Base-by-base conservation (phyloP, 768 basidiomycete species). In the Psilocybe subaeruginosa region DNA sequence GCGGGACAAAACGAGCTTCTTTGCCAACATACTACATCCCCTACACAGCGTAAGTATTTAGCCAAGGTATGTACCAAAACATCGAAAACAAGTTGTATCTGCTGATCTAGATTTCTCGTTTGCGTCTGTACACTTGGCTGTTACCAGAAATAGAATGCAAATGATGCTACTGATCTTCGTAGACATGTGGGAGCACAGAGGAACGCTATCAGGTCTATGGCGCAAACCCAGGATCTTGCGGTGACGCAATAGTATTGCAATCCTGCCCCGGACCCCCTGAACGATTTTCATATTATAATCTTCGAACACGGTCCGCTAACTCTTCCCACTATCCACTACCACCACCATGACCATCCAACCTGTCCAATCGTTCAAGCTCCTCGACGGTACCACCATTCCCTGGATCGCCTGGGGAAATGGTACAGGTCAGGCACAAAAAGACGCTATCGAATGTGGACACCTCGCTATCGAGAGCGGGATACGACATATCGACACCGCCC, bases 361-460 rank as follows among this genome's bases (percentile, higher is more conserved):
- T 4, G 19, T 61, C 8, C 23, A 46, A 31, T 53, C 70, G 8
- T 69, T 75, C 66, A 61, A 65, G 2, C 66, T 76, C 14, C 66
- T 69, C 11, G 74, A 77, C 59, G 76, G 73, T 8, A 74, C 76
- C 6, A 63, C 64, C 3, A 75, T 77, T 16, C 85, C 83, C 4
- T 81, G 81, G 82, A 73, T 84, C 39, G 81, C 73, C 2, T 84
- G 81, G 69, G 83, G 84, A 35, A 82, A 79, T 35, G 83, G 82
- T 0, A 76, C 78, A 0, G 80, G 78, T 0, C 47, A 73, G 4
- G 75, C 57, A 7, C 14, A 39, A 2, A 73, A 75, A 30, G 74
- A 76, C 35, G 75, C 74, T 14, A 4, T 35, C 3, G 68, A 75
- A 41, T 68, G 67, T 46, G 72, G 73, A 0, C 67, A 67, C 19